phyloP scores from a whole-genome alignment of 2,329 filamentous ascomycete genomes.

The Phialemonium atrogriseum region DNA sequence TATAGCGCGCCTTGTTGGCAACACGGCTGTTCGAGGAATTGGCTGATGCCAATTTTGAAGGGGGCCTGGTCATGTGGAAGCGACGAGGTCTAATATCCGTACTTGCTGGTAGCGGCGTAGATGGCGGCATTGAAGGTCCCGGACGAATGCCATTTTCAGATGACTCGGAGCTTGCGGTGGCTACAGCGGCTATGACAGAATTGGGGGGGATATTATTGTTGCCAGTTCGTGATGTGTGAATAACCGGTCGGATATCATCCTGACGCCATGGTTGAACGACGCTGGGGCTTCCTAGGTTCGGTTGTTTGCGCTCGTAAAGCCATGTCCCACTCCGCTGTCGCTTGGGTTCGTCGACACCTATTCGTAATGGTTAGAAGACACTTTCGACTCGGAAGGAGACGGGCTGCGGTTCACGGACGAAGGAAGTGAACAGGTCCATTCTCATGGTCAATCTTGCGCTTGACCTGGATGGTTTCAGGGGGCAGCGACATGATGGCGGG shows the following conservation, averaged over 20 bases:
- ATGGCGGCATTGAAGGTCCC: no score
- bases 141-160: no score
- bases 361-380: constrained; percentile 8
- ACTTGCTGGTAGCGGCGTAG: no score
- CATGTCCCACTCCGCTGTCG: constrained; percentile 43
- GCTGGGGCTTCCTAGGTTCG: constrained; percentile 21
- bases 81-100: no score
- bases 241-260: constrained; percentile 27
- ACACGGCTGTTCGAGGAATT: no score
- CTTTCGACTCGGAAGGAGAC: constrained; percentile 6
- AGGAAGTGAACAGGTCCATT: constrained; percentile 46
- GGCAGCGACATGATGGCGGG: constrained; percentile 42
- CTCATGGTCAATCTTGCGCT: constrained; percentile 50
- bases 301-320: constrained; percentile 46
- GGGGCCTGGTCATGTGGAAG: constrained; percentile 17
- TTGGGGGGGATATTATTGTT: constrained; percentile 20
- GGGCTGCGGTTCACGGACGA: constrained; percentile 28
- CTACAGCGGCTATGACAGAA: no score
- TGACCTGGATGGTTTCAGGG: constrained; percentile 51
- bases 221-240: constrained; percentile 37
- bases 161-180: no score
- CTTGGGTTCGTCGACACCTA: constrained; percentile 47
- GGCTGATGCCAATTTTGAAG: no score
- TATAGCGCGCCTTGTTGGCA: constrained; percentile 14
- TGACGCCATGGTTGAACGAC: constrained; percentile 14